Percentiles rank a stretch among this genome's conserved stretches.
Evolutionary conservation across 2,329 filamentous ascomycete species (phyloP).

Genomic region (Pseudocercospora fuligena): DNA sequence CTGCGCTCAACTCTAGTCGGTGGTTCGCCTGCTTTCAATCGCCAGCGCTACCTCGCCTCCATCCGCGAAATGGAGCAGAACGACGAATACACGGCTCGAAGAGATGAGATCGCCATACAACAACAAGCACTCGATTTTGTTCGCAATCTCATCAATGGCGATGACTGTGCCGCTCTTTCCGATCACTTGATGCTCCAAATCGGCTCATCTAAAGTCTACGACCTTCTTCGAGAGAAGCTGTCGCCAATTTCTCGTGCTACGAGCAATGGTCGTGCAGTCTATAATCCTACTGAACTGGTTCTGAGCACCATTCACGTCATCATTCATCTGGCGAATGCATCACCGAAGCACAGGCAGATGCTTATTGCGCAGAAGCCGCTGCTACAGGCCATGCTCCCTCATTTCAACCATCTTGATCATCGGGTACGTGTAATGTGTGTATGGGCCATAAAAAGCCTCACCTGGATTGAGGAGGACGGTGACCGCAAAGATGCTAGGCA

Average conservation of each 20-base stretch:
- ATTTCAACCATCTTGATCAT: slow-evolving; percentile 73
- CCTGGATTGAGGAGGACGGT: slow-evolving; percentile 75
- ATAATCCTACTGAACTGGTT: slow-evolving; percentile 66
- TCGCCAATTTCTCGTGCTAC: slow-evolving; percentile 47
- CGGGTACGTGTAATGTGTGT: slow-evolving; percentile 79
- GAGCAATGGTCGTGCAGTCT: slow-evolving; percentile 44
- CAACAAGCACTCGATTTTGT: slow-evolving; percentile 90
- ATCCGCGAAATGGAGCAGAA: slow-evolving; percentile 62
- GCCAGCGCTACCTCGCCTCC: slow-evolving; percentile 36
- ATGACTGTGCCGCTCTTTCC: slow-evolving; percentile 71
- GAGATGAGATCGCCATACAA: slow-evolving; percentile 83
- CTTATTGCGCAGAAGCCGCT: slow-evolving; percentile 78
- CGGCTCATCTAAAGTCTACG: slow-evolving; percentile 77
- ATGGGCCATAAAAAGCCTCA: slow-evolving; percentile 84
- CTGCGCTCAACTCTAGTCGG: slow-evolving; percentile 42
- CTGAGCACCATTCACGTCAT: slow-evolving; percentile 79
- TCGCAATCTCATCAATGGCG: slow-evolving; percentile 80
- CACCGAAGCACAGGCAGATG: slow-evolving; percentile 75
- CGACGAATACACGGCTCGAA: slow-evolving; percentile 66
- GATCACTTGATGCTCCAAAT: slow-evolving; percentile 79
- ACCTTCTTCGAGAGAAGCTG: slow-evolving; percentile 79
- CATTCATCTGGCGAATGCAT: slow-evolving; percentile 84
- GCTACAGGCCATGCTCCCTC: slow-evolving; percentile 71
- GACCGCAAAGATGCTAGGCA: slow-evolving; percentile 69
- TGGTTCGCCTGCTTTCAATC: slow-evolving; percentile 32